Evolutionary conservation across 768 basidiomycete species (phyloP), one percentile per base, ranked within the genome.

Genomic region (Saitozyma podzolica): DNA sequence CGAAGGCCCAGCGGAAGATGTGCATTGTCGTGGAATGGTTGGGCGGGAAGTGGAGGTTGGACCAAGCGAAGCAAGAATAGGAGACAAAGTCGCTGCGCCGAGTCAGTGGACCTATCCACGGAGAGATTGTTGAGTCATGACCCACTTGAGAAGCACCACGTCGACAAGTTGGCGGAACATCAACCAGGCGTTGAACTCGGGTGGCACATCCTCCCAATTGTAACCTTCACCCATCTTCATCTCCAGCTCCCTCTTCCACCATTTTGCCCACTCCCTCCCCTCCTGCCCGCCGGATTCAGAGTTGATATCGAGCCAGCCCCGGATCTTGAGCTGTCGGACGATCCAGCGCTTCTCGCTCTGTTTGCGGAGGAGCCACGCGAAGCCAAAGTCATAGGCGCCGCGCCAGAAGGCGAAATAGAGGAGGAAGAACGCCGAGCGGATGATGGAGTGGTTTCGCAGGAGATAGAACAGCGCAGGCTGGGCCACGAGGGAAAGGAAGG

Each of bases 281-380:
- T 66, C 48, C 13, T 58, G 56, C 0, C 70, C 73, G 14, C 65
- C 67, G 82, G 16, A 29, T 11, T 61, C 62, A 19, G 56, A 55
- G 39, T 70, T 54, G 40, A 64, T 55, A 76, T 98, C 92, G n/a
- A 99, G 85, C 94, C 93, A 97, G 4, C 91, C 95, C 20, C 86
- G 81, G 5, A 84, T 82, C 60, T 89, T 85, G 1, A 97, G 83
- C 69, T 88, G 86, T 40, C 86, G 83, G 50, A 96, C 92, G 69
- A 99, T 91, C 90, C 92, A 97, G 72, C 86, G 89, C 81, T 86
- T 88, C 82, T 95, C 94, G 83, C 92, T 95, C 81, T 99, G 96
- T 78, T 90, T 89, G 9, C 91, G 91, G 61, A 99, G 83, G 10
- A 97, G 85, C 88, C 89, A 96, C 0, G 93, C 96, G 51, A 99